These are phyloP conservation scores for Neurospora cerealis DNA, from an alignment of 495 filamentous ascomycete species.

Conservation along the genomic window DNA sequence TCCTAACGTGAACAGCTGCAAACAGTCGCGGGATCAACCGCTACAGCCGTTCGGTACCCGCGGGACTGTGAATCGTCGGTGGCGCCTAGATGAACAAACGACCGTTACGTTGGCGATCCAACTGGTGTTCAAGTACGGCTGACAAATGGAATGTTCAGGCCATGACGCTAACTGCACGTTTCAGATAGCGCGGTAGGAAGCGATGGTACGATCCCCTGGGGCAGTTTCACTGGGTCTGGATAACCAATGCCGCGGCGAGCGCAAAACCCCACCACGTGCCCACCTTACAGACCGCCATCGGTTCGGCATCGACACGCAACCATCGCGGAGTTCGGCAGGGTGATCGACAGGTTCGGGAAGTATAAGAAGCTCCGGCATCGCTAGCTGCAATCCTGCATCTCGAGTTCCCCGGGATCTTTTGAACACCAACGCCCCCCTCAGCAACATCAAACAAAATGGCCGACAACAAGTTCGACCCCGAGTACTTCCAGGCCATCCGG, in stretches of 20 bases:
- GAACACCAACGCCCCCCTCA: neutral
- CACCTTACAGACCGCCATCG: neutral
- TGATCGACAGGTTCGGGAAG: neutral
- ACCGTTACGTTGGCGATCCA: neutral
- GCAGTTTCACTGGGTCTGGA: neutral
- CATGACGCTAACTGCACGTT: neutral
- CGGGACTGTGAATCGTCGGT: neutral
- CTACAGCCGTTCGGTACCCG: neutral
- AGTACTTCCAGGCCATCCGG: slow-evolving; percentile 2
- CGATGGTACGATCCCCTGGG: neutral
- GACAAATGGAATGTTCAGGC: neutral
- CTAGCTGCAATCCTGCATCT: neutral
- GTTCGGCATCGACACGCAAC: neutral
- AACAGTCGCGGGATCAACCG: neutral
- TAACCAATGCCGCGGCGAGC: neutral
- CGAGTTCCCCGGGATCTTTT: neutral
- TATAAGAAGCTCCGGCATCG: neutral
- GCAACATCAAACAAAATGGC: slow-evolving; percentile 2
- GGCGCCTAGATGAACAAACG: neutral
- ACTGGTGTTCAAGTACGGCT: neutral
- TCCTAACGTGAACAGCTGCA: neutral
- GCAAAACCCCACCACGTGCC: neutral
- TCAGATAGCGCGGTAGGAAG: neutral
- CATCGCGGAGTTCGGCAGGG: neutral
- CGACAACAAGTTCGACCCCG: slow-evolving; percentile 8